These are phyloP conservation scores for Trichosporon sp. DNA, from an alignment of 1,284 basidiomycete genomes.

Conservation along the genomic window DNA sequence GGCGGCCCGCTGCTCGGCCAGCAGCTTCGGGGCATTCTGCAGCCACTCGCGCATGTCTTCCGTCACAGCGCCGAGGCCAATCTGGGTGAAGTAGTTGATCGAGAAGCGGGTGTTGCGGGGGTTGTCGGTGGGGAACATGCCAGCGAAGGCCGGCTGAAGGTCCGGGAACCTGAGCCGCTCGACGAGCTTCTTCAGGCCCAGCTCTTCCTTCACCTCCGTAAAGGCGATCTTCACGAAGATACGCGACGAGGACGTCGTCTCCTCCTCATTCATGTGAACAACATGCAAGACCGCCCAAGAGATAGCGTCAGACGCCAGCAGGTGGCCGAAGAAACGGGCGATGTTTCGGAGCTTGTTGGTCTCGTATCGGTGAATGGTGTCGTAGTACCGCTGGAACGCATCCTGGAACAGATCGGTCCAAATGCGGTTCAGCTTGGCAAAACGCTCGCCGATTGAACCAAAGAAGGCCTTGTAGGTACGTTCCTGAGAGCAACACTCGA, in stretches of 20 bases:
- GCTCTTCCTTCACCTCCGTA: conserved; percentile 86
- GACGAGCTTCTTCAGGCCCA: conserved; percentile 77
- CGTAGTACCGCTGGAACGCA: conserved; percentile 87
- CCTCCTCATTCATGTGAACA: conserved; percentile 93
- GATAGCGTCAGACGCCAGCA: conserved; percentile 77
- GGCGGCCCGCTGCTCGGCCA: conserved; percentile 86
- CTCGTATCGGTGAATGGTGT: conserved; percentile 96
- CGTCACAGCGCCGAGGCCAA: conserved; percentile 83
- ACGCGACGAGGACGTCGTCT: conserved; percentile 91
- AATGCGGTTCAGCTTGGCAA: conserved; percentile 88
- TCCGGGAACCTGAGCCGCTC: conserved; percentile 84
- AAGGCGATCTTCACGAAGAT: conserved; percentile 98
- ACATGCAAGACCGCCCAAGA: conserved; percentile 82
- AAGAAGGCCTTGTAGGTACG: conserved; percentile 95
- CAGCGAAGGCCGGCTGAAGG: conserved; percentile 65
- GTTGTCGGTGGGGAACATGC: conserved; percentile 93
- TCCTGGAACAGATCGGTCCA: conserved; percentile 88
- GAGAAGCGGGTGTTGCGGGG: conserved; percentile 95
- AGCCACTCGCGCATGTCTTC: conserved; percentile 96
- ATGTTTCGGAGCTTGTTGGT: conserved; percentile 97
- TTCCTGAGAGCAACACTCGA: conserved; percentile 99
- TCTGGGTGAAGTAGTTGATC: conserved; percentile 96
- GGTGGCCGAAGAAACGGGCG: conserved; percentile 89
- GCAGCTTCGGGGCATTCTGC: conserved; percentile 83
- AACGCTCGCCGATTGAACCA: conserved; percentile 90